Evolutionary conservation across 106 monocot species (phyloP), one percentile per base, ranked within the genome.

Genomic region (Gastrodia elata): DNA sequence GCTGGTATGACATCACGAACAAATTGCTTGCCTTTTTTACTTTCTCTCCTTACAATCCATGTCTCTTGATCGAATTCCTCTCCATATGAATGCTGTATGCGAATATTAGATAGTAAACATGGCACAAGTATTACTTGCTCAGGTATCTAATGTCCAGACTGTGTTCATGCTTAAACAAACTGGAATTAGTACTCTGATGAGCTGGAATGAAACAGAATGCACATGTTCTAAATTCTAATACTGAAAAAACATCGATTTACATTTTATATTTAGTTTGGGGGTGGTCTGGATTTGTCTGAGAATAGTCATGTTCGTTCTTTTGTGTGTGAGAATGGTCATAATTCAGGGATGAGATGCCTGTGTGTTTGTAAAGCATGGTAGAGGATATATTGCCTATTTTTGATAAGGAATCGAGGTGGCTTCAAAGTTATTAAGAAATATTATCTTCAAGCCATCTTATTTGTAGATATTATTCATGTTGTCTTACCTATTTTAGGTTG

Each of bases 291-390:
- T 58, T 27, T 58, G 25, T 26, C 22, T 58, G 9, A 58, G n/a
- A 26, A 5, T 5, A 22, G 4, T 26, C 57, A 6, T 32, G 4
- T 61, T 61, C 7, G n/a, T 28, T 26, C 61, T 61, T 59, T 61
- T 61, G 61, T 61, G 61, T 61, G 30, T 61, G 61, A 61, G 61
- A 61, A 61, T 61, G 61, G 61, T 30, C 61, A 61, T 61, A 28
- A 28, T 61, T 61, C 20, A 28, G 61, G 27, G 8, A 11, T 61
- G 13, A 32, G 61, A 61, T 28, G 32, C 61, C 30, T 9, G 2
- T 61, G 61, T 14, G 13, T 61, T 32, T 61, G 30, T 61, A 32
- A 61, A 32, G 61, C 26, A 6, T 61, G 26, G 26, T n/a, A n/a
- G n/a, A n/a, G 28, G 2, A 28, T 61, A 61, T 61, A 11, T 55